Evolutionary conservation across 345 rosid genomes (phyloP).

Genomic region (Psidium friedrichsthalianum): DNA sequence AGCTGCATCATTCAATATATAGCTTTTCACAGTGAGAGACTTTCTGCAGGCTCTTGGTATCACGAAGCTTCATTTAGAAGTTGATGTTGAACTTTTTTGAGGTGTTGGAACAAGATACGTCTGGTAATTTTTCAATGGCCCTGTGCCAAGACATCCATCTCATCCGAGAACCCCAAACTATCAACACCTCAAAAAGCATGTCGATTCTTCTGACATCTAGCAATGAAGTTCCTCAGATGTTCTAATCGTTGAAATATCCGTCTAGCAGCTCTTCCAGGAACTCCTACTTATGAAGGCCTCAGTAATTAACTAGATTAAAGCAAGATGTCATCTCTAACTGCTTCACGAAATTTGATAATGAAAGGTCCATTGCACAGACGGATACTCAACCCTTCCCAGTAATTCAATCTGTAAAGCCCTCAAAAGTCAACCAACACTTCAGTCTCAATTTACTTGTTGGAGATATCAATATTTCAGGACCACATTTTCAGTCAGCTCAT

Average conservation of each 20-base stretch:
- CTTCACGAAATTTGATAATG: background rate
- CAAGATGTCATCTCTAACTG: background rate
- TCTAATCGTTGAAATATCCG: background rate
- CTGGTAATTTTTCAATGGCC: background rate
- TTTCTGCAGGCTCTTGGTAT: background rate
- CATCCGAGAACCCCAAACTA: background rate
- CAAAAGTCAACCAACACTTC: background rate
- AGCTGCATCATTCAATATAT: background rate
- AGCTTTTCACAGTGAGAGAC: background rate
- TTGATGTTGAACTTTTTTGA: background rate
- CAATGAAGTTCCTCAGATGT: background rate
- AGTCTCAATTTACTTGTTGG: background rate
- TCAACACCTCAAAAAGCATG: background rate
- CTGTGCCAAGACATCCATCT: background rate
- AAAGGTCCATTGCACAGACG: background rate
- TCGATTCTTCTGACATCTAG: background rate
- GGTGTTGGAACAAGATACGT: background rate
- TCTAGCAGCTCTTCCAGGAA: background rate
- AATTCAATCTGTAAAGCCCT: background rate
- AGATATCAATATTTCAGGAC: background rate
- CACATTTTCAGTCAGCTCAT: background rate
- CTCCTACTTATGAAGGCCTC: background rate
- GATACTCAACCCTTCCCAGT: background rate
- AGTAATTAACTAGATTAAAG: background rate
- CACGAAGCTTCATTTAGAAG: background rate